Evolutionary conservation across 2,329 filamentous ascomycete species (phyloP), one percentile per base, ranked within the genome.

Genomic region (Penicillium italicum): DNA sequence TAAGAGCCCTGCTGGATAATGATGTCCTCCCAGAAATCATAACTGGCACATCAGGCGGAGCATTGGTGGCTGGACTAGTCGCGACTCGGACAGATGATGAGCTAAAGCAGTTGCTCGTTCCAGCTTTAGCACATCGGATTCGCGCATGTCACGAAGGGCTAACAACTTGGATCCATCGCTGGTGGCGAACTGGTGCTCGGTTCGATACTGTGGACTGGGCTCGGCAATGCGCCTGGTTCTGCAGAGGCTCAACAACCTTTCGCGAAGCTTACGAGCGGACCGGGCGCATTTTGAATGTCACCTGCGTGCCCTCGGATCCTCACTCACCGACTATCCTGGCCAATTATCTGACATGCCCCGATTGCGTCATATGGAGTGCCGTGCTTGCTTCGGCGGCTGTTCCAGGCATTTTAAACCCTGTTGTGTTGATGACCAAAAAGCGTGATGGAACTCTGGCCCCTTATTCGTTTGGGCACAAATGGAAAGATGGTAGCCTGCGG

Each of bases 301-400:
- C 90, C 6, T 99, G 94, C 72, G 91, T 99, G 1, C 94, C 94
- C 0, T 92, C 93, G 0, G 94, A 99, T 71, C 94, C 93, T 18
- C 91, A 99, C 74, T 95, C 90, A 41, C 93, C 86, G 2, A 86
- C 91, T 0, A 96, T 99, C 62, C 81, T 99, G 8, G 91, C 91
- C 69, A 99, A 99, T 75, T 96, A 97, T 71, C 82, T 97, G 31
- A 97, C 94, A 1, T 89, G 89, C 22, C 94, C 94, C 0, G 91
- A 99, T 76, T 99, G 94, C 69, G 94, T 99, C 38, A 95, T 99
- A 60, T 99, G 95, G 94, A 96, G 91, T 11, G 93, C 94, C 2
- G 91, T 97, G 3, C 77, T 99, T 42, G 94, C 94, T 0, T 97
- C 92, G 6, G 94, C 94, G 4, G 94, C 94, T 5, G 94, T 99